A percentile compares a stretch with the other conserved stretches of the same genome.
Evolutionary conservation across 352 stramenopile genomes (phyloP).

Genomic region (Pythium coloratum): DNA sequence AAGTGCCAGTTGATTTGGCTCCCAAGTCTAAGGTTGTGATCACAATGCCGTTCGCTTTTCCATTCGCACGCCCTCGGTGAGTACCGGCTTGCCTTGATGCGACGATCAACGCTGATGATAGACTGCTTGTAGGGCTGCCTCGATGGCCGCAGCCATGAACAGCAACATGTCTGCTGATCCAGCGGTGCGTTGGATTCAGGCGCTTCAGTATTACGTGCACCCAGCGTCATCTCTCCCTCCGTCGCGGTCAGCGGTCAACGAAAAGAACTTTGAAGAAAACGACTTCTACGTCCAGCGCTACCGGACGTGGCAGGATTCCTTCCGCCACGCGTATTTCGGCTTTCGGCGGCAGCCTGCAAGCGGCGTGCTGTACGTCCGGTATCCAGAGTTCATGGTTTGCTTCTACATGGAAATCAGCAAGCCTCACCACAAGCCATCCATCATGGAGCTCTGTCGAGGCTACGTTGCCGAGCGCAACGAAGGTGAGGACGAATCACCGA

Average conservation of each 20-base stretch:
- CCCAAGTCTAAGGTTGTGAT: constrained; percentile 62
- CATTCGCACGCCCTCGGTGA: constrained; percentile 60
- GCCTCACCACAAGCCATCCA: constrained; percentile 11
- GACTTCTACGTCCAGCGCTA: constrained; percentile 60
- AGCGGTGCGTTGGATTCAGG: constrained; percentile 59
- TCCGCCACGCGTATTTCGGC: constrained; percentile 67
- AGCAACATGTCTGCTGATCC: constrained; percentile 12
- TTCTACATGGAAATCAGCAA: constrained; percentile 38
- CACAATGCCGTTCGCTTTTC: constrained; percentile 61
- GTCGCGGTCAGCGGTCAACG: constrained; percentile 48
- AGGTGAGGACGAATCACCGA: background rate
- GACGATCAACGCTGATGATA: background rate
- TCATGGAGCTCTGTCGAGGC: constrained; percentile 40
- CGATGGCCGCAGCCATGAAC: constrained; percentile 30
- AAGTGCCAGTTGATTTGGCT: constrained; percentile 56
- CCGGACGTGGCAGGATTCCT: constrained; percentile 64
- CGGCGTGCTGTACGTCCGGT: constrained; percentile 52
- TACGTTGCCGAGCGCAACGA: constrained; percentile 9
- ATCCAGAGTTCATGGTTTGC: constrained; percentile 61
- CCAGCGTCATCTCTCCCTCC: constrained; percentile 51
- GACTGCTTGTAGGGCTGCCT: constrained; percentile 3
- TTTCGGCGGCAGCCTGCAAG: constrained; percentile 33
- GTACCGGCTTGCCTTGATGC: background rate
- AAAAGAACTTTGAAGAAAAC: constrained; percentile 42
- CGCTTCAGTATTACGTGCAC: constrained; percentile 69